Conservation (phyloP, 2,329 filamentous ascomycete species). For the Clonostachys solani region DNA sequence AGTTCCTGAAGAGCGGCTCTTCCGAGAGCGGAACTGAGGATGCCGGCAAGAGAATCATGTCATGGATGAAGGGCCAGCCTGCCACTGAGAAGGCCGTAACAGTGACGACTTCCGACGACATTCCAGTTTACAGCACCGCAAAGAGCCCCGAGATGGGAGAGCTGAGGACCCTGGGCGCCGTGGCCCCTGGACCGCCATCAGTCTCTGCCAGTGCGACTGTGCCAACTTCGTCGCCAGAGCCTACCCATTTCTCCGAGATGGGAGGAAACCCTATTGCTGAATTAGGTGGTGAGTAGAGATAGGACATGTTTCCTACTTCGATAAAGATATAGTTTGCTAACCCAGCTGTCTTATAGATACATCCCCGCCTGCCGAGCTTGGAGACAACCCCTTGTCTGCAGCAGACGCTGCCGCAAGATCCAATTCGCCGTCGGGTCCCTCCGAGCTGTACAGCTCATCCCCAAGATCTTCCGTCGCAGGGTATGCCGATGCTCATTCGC, state of each 20-base stretch:
- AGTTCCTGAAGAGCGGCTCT: constrained; percentile 28
- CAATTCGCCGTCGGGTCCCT: constrained; percentile 14
- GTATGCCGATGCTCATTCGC: constrained; percentile 11
- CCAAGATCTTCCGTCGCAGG: constrained; percentile 12
- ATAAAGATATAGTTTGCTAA: no score
- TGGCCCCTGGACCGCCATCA: background rate
- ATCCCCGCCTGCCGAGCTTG: constrained; percentile 37
- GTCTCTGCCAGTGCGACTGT: constrained; percentile 7
- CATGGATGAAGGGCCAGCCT: constrained; percentile 46
- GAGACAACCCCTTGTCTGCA: constrained; percentile 33
- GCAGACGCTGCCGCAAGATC: constrained; percentile 30
- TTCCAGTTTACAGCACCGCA: constrained; percentile 10
- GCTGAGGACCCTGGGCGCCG: constrained; percentile 9
- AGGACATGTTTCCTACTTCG: no score
- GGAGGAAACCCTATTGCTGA: constrained; percentile 38
- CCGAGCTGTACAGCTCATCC: constrained; percentile 4
- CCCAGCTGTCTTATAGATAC: constrained; percentile 26
- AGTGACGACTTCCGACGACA: constrained; percentile 36
- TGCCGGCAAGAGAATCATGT: constrained; percentile 39
- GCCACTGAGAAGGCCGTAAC: constrained; percentile 38
- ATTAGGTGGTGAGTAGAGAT: constrained; percentile 32
- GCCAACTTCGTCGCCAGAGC: constrained; percentile 3
- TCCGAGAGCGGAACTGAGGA: constrained; percentile 38
- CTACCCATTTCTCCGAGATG: constrained; percentile 28
- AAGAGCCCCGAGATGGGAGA: constrained; percentile 32